phyloP scores from a whole-genome alignment of 2,329 filamentous ascomycete species.

The Leptographium procerum region DNA sequence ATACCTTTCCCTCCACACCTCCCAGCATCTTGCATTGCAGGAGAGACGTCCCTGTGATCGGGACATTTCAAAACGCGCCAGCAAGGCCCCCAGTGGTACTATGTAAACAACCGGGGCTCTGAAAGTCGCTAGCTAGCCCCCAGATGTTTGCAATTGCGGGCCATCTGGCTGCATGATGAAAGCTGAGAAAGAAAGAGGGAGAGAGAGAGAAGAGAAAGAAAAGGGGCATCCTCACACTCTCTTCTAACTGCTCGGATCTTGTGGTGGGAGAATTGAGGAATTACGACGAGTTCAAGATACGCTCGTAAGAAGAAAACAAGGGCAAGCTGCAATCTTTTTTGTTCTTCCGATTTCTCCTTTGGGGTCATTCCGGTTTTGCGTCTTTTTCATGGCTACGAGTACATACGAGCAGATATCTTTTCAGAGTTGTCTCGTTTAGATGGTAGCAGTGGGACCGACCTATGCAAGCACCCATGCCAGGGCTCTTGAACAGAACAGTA shows the following conservation, averaged over 20 bases:
- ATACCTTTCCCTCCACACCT: neutral
- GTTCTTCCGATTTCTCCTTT: neutral
- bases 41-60: conserved; percentile 3
- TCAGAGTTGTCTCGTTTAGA: neutral
- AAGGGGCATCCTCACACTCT: neutral
- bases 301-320: neutral
- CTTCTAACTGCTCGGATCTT: neutral
- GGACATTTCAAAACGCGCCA: neutral
- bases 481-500: neutral
- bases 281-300: neutral
- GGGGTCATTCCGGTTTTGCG: neutral
- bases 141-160: neutral
- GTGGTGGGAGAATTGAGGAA: neutral
- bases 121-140: neutral
- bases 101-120: neutral
- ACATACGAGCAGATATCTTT: neutral
- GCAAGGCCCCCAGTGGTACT: neutral
- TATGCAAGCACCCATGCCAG: neutral
- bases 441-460: neutral
- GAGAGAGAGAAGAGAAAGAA: too few relatives aligned
- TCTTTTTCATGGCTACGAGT: too few relatives aligned
- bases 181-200: neutral
- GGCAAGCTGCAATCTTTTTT: neutral
- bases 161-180: neutral
- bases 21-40: conserved; percentile 11